A percentile compares a stretch with the other conserved stretches of the same genome.
phyloP scores from a whole-genome alignment of 2,329 filamentous ascomycete species.

The Ilyonectria sp. region DNA sequence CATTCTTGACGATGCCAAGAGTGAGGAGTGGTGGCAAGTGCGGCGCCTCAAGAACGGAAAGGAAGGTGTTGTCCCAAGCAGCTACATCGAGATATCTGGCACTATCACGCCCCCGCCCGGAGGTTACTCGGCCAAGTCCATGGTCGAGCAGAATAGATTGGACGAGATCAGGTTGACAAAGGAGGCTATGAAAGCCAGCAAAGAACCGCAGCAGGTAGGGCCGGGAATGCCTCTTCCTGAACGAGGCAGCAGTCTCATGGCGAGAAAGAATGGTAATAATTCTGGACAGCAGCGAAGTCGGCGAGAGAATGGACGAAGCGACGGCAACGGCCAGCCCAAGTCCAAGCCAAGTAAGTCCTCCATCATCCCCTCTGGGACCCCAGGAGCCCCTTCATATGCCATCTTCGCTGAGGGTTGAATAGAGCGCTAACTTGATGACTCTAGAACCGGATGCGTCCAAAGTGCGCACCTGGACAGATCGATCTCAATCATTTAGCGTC shows the following conservation, averaged over 20 bases:
- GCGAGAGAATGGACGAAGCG: constrained; percentile 77
- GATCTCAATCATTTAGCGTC: constrained; percentile 95
- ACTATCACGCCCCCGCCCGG: constrained; percentile 67
- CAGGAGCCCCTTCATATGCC: not conserved
- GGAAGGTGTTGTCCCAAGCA: constrained; percentile 96
- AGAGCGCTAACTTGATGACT: constrained; percentile 28
- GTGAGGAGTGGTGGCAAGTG: constrained; percentile 99
- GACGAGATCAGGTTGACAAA: constrained; percentile 90
- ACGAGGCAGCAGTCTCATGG: constrained; percentile 83
- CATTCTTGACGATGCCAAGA: constrained; percentile 89
- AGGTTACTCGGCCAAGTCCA: constrained; percentile 69
- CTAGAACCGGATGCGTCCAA: constrained; percentile 87
- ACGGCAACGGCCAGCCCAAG: constrained; percentile 66
- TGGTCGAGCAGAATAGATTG: constrained; percentile 81
- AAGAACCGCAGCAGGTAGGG: constrained; percentile 78
- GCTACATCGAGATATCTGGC: constrained; percentile 92
- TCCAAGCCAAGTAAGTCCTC: constrained; percentile 79
- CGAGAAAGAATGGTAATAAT: constrained; percentile 77
- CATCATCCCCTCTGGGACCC: not conserved
- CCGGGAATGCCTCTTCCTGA: constrained; percentile 82
- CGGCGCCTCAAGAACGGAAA: constrained; percentile 90
- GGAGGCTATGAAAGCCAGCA: constrained; percentile 78
- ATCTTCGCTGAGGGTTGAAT: not conserved
- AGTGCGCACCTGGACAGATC: constrained; percentile 93
- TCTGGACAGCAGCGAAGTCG: constrained; percentile 78